A percentile compares a stretch with the other conserved stretches of the same genome.
Evolutionary conservation across 106 monocot genomes (phyloP).

Genomic region (Narthecium ossifragum): DNA sequence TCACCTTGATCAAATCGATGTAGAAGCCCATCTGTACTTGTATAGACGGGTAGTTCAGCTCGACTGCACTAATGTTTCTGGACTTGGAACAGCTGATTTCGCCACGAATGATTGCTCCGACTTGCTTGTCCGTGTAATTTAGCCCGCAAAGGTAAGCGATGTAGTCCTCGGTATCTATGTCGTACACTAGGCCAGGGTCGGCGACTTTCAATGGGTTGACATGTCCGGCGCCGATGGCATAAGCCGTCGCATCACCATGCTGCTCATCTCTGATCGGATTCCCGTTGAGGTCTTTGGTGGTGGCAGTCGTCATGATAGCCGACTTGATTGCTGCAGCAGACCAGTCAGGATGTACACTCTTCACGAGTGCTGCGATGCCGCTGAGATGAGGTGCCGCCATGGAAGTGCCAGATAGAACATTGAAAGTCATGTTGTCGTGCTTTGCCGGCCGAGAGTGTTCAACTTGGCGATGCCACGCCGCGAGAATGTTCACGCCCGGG

Average conservation of each 20-base stretch:
- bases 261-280: not conserved
- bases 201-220: constrained; percentile 1
- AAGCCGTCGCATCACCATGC: not conserved
- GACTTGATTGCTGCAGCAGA: constrained; percentile 1
- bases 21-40: too few relatives aligned
- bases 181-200: constrained; percentile 1
- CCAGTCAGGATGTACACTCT: constrained; percentile 1
- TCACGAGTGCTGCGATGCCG: constrained; percentile 1
- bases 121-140: not conserved
- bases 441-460: too few relatives aligned
- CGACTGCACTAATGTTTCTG: not conserved
- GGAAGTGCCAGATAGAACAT: constrained; percentile 4
- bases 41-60: constrained; percentile 7
- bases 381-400: constrained; percentile 7
- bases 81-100: not conserved
- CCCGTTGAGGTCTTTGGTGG: not conserved
- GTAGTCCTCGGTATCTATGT: not conserved
- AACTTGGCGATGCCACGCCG: not conserved
- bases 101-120: not conserved
- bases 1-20: not conserved
- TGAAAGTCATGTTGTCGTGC: not conserved
- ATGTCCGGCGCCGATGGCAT: not conserved
- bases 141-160: constrained; percentile 3
- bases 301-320: constrained; percentile 3
- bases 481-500: constrained; percentile 7